A percentile compares a stretch with the other conserved stretches of the same genome.
Conservation (phyloP, 202 grass and related monocot species). For the Zizania palustris region DNA sequence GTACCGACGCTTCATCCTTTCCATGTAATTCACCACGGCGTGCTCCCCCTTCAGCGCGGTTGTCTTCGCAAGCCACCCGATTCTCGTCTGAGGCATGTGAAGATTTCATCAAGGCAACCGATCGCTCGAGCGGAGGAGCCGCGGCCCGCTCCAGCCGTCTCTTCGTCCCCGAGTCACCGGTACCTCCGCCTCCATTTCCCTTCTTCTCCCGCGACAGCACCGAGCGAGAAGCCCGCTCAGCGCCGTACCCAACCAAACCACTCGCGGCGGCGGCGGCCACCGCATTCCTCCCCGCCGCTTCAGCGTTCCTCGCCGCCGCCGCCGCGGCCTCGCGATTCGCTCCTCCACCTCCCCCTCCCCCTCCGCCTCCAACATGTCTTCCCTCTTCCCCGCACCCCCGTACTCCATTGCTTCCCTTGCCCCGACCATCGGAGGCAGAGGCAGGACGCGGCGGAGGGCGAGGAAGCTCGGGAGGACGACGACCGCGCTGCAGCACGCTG, state of each 20-base stretch:
- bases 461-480: background rate
- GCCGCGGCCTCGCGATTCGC: background rate
- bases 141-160: background rate
- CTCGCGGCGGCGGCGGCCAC: background rate
- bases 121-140: constrained; percentile 31
- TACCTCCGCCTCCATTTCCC: background rate
- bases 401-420: background rate
- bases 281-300: background rate
- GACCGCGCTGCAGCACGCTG: background rate
- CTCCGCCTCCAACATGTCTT: background rate
- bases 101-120: background rate
- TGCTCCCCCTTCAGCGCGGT: background rate
- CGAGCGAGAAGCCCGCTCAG: background rate
- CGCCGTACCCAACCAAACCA: background rate
- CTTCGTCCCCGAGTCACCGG: background rate
- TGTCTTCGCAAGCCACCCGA: background rate
- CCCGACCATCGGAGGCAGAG: background rate
- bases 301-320: background rate
- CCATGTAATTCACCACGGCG: background rate
- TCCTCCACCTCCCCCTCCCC: background rate
- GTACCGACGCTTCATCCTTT: constrained; percentile 18
- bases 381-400: background rate
- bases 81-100: background rate
- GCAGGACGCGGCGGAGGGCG: background rate
- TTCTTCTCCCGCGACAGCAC: constrained; percentile 4